Evolutionary conservation across 805 yeast genomes (phyloP).

Genomic region (Jamesozyma gamospora): DNA sequence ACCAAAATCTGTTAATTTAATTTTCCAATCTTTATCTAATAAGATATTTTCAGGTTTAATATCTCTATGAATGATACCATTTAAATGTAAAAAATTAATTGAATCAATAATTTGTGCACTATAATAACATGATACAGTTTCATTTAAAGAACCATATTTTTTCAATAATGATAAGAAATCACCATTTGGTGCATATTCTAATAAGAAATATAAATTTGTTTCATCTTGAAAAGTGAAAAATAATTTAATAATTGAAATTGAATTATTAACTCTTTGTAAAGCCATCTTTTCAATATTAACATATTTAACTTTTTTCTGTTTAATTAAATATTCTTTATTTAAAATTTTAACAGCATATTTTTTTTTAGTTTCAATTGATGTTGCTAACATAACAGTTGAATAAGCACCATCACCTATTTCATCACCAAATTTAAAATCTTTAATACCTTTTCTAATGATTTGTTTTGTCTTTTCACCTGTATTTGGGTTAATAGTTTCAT

Average conservation of each 20-base stretch:
- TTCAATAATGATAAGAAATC: conserved; percentile 61
- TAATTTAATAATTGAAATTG: conserved; percentile 56
- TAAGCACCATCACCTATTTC: conserved; percentile 93
- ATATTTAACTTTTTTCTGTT: conserved; percentile 75
- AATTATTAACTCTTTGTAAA: conserved; percentile 51
- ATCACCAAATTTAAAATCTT: conserved; percentile 82
- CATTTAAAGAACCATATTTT: conserved; percentile 59
- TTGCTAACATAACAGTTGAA: conserved; percentile 82
- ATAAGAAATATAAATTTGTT: conserved; percentile 57
- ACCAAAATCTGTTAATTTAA: conserved; percentile 75
- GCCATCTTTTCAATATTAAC: conserved; percentile 79
- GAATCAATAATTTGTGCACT: conserved; percentile 70
- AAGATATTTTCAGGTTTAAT: conserved; percentile 76
- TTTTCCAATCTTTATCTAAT: conserved; percentile 47
- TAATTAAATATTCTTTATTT: conserved; percentile 67
- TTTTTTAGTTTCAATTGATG: conserved; percentile 60
- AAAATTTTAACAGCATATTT: conserved; percentile 73
- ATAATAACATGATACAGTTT: conserved; percentile 57
- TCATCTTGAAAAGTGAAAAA: conserved; percentile 77
- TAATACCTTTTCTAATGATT: conserved; percentile 47
- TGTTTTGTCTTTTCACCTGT: conserved; percentile 44
- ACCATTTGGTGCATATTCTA: conserved; percentile 74
- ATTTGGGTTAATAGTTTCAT: conserved; percentile 33
- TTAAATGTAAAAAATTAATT: conserved; percentile 57
- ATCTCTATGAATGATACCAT: conserved; percentile 74